A percentile compares a stretch with the other conserved stretches of the same genome.
Conservation (phyloP, 495 filamentous ascomycete species). For the Hypoxylon lienhwacheense region DNA sequence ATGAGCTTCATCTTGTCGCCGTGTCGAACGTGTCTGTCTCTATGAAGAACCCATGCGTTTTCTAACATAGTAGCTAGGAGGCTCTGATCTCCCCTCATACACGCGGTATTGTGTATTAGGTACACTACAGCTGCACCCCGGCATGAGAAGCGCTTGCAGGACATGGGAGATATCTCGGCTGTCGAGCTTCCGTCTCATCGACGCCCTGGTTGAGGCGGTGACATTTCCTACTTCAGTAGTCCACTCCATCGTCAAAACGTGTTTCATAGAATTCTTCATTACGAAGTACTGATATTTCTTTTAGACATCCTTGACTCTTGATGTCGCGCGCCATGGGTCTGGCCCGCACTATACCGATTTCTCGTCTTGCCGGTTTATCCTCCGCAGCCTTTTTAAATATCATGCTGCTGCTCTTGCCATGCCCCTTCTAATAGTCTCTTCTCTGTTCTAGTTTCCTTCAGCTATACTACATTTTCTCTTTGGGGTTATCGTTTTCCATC, state of each 20-base stretch:
- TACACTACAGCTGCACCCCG: constrained; percentile 17
- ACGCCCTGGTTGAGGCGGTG: constrained; percentile 20
- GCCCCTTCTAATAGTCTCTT: constrained; percentile 28
- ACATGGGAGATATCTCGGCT: constrained; percentile 23
- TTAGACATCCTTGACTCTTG: constrained; percentile 27
- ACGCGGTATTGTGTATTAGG: too few relatives aligned
- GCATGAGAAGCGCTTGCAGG: constrained; percentile 4
- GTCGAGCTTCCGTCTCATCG: constrained; percentile 21
- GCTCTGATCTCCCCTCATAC: constrained; percentile 27
- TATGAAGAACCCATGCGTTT: neutral
- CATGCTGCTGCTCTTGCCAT: constrained; percentile 35
- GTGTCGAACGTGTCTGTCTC: neutral
- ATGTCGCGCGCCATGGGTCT: constrained; percentile 26
- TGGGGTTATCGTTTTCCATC: constrained; percentile 29
- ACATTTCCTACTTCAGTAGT: constrained; percentile 20
- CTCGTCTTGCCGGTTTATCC: constrained; percentile 34
- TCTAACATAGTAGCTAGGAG: constrained; percentile 4
- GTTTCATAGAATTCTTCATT: constrained; percentile 42
- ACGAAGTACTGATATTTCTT: too few relatives aligned
- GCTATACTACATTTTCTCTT: constrained; percentile 25
- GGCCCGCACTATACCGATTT: constrained; percentile 34
- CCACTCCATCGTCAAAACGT: constrained; percentile 41
- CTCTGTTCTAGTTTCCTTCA: constrained; percentile 30
- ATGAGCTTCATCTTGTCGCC: constrained; percentile 16
- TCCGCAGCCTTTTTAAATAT: constrained; percentile 37